These are phyloP conservation scores for Deuterostichococcus epilithicus DNA, from an alignment of 139 green algal genomes.

Conservation along the genomic window DNA sequence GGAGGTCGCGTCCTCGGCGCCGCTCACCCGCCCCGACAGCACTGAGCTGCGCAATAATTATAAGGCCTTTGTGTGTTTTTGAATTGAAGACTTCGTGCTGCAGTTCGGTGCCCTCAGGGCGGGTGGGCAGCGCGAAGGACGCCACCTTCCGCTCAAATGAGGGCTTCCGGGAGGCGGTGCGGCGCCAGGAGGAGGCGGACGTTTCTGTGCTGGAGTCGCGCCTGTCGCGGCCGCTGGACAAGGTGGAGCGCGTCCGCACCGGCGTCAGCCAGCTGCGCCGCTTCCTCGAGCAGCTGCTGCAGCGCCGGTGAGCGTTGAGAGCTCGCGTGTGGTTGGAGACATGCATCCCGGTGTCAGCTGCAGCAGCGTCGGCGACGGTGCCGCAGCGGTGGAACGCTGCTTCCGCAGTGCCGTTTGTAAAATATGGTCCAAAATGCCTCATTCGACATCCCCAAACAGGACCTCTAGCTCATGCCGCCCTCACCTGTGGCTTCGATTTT, in stretches of 20 bases:
- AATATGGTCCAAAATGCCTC: no score
- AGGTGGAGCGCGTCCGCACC: slow-evolving; percentile 67
- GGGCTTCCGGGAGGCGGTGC: slow-evolving; percentile 83
- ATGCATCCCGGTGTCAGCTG: background rate
- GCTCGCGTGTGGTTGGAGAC: background rate
- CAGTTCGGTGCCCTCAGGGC: slow-evolving; percentile 85
- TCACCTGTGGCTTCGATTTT: background rate
- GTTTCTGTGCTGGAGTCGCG: slow-evolving; percentile 53
- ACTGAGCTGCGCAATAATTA: no score
- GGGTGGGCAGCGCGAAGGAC: slow-evolving; percentile 75
- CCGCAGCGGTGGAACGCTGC: background rate
- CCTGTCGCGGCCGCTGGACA: slow-evolving; percentile 53
- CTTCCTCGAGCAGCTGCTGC: slow-evolving; percentile 92
- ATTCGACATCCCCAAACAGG: no score
- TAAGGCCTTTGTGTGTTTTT: no score
- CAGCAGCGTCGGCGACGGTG: background rate
- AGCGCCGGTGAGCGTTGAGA: slow-evolving; percentile 30
- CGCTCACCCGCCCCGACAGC: background rate
- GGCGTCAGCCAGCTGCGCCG: slow-evolving; percentile 79
- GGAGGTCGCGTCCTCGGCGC: background rate
- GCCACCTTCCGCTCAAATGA: slow-evolving; percentile 83
- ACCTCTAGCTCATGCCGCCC: no score
- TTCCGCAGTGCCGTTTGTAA: background rate
- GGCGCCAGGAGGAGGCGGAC: slow-evolving; percentile 67
- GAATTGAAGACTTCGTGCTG: background rate